A percentile compares a stretch with the other conserved stretches of the same genome.
phyloP scores from a whole-genome alignment of 306 rosid genomes.

The Trifolium pratense region DNA sequence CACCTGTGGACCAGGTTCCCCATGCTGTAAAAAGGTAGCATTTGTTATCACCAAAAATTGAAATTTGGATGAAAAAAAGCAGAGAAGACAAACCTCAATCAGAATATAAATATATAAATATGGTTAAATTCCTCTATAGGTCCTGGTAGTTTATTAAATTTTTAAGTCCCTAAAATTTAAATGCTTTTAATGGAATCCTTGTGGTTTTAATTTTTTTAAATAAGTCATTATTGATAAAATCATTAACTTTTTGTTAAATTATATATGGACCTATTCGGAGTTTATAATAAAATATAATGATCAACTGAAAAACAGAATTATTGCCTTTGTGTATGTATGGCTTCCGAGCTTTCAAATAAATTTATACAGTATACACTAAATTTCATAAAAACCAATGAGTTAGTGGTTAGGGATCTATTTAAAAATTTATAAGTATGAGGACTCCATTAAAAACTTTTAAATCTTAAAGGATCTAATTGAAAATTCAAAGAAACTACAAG shows the following conservation, averaged over 20 bases:
- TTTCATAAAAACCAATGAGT: background rate
- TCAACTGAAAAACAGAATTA: background rate
- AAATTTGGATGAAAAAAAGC: constrained; percentile 31
- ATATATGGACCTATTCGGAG: background rate
- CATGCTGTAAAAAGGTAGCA: constrained; percentile 71
- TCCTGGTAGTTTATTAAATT: background rate
- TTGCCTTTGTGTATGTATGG: background rate
- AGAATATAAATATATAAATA: constrained; percentile 18
- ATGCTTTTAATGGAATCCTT: constrained; percentile 4
- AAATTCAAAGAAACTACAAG: constrained; percentile 16
- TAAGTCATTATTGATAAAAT: background rate
- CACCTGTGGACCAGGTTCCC: constrained; percentile 93
- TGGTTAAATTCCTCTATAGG: constrained; percentile 9
- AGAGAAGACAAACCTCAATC: constrained; percentile 32
- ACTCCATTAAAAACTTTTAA: constrained; percentile 13
- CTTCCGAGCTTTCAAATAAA: constrained; percentile 2
- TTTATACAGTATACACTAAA: background rate
- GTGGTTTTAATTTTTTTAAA: background rate
- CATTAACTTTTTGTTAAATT: background rate
- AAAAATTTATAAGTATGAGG: constrained; percentile 1
- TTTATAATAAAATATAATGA: background rate
- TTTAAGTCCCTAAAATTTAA: constrained; percentile 2
- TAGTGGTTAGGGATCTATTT: background rate
- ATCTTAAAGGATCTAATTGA: constrained; percentile 2
- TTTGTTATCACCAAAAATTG: constrained; percentile 37